Evolutionary conservation across 345 rosid species (phyloP).

Genomic region (Rhizophora mangle): DNA sequence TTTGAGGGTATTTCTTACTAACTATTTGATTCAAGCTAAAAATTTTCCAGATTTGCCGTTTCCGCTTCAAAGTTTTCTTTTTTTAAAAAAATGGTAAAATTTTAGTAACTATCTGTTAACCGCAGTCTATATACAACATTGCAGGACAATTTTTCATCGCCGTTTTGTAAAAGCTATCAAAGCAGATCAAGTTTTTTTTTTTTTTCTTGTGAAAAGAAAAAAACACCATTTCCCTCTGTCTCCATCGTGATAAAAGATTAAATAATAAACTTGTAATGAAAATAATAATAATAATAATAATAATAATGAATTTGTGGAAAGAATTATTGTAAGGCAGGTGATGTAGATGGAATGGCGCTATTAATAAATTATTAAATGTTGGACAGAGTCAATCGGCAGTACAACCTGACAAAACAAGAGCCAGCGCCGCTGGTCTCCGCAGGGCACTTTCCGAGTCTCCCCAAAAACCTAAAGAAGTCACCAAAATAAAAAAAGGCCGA

Average conservation of each 20-base stretch:
- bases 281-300: background rate
- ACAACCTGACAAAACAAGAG: conserved; percentile 12
- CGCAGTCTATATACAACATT: no score
- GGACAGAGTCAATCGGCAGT: conserved; percentile 14
- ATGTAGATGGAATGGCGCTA: conserved; percentile 24
- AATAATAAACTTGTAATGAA: background rate
- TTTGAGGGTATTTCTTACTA: no score
- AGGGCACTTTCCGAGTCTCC: background rate
- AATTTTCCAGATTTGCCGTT: no score
- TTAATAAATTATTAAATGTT: background rate
- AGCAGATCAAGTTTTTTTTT: no score
- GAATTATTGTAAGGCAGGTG: conserved; percentile 21
- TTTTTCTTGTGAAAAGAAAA: no score
- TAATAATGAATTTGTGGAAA: background rate
- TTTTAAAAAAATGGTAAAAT: no score
- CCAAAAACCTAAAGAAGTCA: background rate
- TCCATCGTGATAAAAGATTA: background rate
- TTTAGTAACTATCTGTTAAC: no score
- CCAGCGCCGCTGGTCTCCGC: conserved; percentile 3
- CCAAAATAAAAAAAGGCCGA: background rate
- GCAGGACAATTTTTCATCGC: no score
- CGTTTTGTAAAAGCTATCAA: no score
- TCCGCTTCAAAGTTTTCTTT: no score
- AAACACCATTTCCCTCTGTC: no score
- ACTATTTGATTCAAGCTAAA: no score